Percentiles rank a stretch among this genome's conserved stretches.
Conservation (phyloP, 306 rosid species). For the Mimosa bimucronata region DNA sequence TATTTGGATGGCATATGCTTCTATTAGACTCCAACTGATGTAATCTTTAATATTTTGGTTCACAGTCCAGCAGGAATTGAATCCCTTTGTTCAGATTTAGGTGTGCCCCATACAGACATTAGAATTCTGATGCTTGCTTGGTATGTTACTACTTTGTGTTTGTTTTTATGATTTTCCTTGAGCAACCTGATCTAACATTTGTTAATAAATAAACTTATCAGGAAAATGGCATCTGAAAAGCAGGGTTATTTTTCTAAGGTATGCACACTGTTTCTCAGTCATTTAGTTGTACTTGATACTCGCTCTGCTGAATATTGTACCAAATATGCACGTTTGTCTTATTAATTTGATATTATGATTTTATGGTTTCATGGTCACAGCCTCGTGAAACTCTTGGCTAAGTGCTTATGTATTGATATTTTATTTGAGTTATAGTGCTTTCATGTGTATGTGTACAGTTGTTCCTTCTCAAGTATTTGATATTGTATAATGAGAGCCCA, state of each 20-base stretch:
- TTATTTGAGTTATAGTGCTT: slow-evolving; percentile 3
- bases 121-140: slow-evolving; percentile 73
- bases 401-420: slow-evolving; percentile 7
- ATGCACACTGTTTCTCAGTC: slow-evolving; percentile 27
- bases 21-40: slow-evolving; percentile 26
- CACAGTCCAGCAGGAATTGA: slow-evolving; percentile 74
- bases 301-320: slow-evolving; percentile 26
- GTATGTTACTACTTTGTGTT: slow-evolving; percentile 37
- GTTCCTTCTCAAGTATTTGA: background rate
- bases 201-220: slow-evolving; percentile 39
- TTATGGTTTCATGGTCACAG: too few relatives aligned
- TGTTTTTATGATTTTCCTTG: background rate
- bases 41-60: slow-evolving; percentile 41
- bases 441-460: background rate
- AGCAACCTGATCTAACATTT: slow-evolving; percentile 15
- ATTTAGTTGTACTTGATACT: slow-evolving; percentile 1
- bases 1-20: background rate
- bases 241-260: slow-evolving; percentile 78
- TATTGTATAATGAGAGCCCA: background rate
- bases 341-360: slow-evolving; percentile 24
- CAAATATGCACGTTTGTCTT: slow-evolving; percentile 19
- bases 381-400: slow-evolving; percentile 1
- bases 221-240: slow-evolving; percentile 75
- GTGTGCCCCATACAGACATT: slow-evolving; percentile 65
- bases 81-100: slow-evolving; percentile 60